These are phyloP conservation scores for Pseudophaeomoniella oleicola DNA, from an alignment of 2,329 filamentous ascomycete species.

Conservation along the genomic window DNA sequence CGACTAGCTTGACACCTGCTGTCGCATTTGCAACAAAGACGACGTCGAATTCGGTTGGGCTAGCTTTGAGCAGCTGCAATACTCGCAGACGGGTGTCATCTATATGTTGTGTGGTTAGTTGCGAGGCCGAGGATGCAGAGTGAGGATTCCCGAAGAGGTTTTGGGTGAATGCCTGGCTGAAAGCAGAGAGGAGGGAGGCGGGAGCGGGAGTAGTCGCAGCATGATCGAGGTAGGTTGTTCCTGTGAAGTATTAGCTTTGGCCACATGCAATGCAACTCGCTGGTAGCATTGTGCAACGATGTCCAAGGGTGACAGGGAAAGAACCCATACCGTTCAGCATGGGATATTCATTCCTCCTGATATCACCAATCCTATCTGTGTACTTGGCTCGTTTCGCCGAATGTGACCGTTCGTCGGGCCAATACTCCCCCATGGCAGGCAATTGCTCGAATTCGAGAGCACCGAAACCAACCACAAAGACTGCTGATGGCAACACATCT, in stretches of 20 bases:
- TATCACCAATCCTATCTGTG: conserved; percentile 29
- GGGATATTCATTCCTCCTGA: conserved; percentile 34
- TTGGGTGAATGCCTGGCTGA: conserved; percentile 62
- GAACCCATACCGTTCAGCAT: conserved; percentile 19
- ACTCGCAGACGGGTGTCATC: conserved; percentile 61
- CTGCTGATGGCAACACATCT: too few species aligned
- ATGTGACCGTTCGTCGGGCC: neutral
- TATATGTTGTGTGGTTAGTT: conserved; percentile 57
- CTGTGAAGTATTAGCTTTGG: conserved; percentile 27
- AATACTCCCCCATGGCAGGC: neutral
- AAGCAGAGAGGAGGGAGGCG: conserved; percentile 66
- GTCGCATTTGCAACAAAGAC: conserved; percentile 90
- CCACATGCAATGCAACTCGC: neutral
- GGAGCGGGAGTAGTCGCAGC: conserved; percentile 78
- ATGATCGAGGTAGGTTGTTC: conserved; percentile 76
- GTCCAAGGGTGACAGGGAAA: neutral
- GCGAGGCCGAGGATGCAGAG: conserved; percentile 69
- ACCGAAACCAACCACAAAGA: too few species aligned
- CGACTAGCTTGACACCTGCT: conserved; percentile 73
- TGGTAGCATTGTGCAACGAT: neutral
- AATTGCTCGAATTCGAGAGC: too few species aligned
- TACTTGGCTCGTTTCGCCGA: conserved; percentile 14
- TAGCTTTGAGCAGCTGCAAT: conserved; percentile 65
- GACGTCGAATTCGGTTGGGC: conserved; percentile 69
- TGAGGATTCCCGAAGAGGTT: conserved; percentile 85